phyloP scores from a whole-genome alignment of 2,329 filamentous ascomycete species.

The Neophaeococcomyces mojaviensis region DNA sequence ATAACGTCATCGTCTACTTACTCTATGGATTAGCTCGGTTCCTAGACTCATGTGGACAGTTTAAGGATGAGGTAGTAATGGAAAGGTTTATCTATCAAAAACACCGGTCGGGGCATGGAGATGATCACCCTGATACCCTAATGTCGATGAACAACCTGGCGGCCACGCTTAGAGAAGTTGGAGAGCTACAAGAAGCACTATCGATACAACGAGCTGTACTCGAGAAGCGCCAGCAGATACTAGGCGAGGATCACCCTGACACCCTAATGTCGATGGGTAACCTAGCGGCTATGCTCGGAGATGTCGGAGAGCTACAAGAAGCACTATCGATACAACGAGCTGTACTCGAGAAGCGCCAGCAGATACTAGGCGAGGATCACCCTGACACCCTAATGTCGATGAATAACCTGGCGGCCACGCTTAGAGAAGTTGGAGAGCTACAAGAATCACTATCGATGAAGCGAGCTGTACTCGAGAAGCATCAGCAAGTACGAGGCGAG shows the following conservation, averaged over 20 bases:
- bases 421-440: conserved; percentile 6
- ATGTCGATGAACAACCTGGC: conserved; percentile 20
- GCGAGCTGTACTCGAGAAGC: conserved; percentile 2
- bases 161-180: conserved; percentile 17
- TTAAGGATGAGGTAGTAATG: conserved; percentile 17
- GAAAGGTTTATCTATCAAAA: conserved; percentile 15
- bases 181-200: conserved; percentile 15
- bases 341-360: conserved; percentile 8
- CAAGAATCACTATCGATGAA: conserved; percentile 10
- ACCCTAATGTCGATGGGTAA: conserved; percentile 21
- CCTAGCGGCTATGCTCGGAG: conserved; percentile 14
- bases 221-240: conserved; percentile 18
- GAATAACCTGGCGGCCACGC: conserved; percentile 17
- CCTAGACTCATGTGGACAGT: neutral
- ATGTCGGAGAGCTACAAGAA: conserved; percentile 15
- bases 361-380: conserved; percentile 24
- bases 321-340: too few relatives aligned
- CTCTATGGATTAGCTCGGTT: too few relatives aligned
- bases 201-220: conserved; percentile 7
- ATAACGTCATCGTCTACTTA: too few relatives aligned
- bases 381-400: conserved; percentile 24
- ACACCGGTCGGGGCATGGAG: conserved; percentile 16
- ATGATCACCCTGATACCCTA: conserved; percentile 22
- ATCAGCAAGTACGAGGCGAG: conserved; percentile 20
- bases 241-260: conserved; percentile 23